phyloP scores from a whole-genome alignment of 345 rosid species.

The Eucalyptus viminalis region DNA sequence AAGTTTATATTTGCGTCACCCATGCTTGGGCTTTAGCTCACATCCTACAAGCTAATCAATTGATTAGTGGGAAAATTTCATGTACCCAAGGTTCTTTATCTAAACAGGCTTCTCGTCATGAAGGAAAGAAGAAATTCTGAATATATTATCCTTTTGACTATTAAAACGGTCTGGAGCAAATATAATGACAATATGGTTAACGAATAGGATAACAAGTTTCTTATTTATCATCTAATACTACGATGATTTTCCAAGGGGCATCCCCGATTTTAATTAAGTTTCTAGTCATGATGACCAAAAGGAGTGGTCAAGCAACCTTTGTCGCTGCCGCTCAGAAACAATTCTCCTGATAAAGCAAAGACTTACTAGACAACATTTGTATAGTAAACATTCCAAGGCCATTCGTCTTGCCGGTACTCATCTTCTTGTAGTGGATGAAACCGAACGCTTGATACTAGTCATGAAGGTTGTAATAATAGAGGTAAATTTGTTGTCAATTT shows the following conservation, averaged over 20 bases:
- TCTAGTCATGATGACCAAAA: not conserved
- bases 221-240: not conserved
- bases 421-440: not conserved
- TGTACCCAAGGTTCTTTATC: not conserved
- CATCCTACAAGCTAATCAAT: not conserved
- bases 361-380: not conserved
- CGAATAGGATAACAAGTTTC: not conserved
- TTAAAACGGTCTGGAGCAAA: not conserved
- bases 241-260: not conserved
- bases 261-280: not conserved
- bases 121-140: not conserved
- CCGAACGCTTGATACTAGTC: not conserved
- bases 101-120: not conserved
- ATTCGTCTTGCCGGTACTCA: not conserved
- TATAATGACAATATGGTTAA: not conserved
- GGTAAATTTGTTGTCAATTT: not conserved
- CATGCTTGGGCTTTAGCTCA: not conserved
- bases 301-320: not conserved
- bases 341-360: not conserved
- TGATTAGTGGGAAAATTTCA: not conserved
- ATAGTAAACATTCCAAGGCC: not conserved
- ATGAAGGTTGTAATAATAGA: not conserved
- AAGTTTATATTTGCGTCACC: not conserved
- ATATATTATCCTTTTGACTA: not conserved
- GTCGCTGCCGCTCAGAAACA: not conserved